Conservation (phyloP, 2,329 filamentous ascomycete genomes). For the Coleophoma eucalyptorum region DNA sequence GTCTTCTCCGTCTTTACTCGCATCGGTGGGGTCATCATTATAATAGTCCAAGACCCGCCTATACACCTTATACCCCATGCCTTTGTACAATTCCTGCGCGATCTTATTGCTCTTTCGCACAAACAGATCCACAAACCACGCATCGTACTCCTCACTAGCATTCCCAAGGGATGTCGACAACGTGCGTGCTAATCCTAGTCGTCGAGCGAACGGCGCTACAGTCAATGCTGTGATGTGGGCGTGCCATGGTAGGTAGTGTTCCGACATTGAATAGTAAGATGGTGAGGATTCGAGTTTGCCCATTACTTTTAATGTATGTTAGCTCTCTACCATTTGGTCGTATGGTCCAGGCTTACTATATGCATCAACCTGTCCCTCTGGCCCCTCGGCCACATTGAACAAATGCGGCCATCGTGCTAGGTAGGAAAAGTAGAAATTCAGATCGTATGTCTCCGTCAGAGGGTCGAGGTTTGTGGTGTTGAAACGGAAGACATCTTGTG, state of each 20-base stretch:
- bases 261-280: slow-evolving; percentile 67
- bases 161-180: slow-evolving; percentile 78
- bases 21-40: slow-evolving; percentile 71
- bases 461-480: slow-evolving; percentile 95
- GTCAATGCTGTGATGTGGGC: slow-evolving; percentile 96
- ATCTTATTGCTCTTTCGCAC: slow-evolving; percentile 84
- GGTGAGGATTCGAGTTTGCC: slow-evolving; percentile 92
- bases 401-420: slow-evolving; percentile 93
- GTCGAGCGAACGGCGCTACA: slow-evolving; percentile 79
- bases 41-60: slow-evolving; percentile 90
- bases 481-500: slow-evolving; percentile 81
- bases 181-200: slow-evolving; percentile 81
- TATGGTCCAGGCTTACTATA: slow-evolving; percentile 64
- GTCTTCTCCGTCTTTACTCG: slow-evolving; percentile 79
- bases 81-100: slow-evolving; percentile 85
- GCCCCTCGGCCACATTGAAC: slow-evolving; percentile 87
- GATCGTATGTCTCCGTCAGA: slow-evolving; percentile 95
- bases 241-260: slow-evolving; percentile 98
- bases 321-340: not conserved
- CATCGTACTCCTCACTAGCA: slow-evolving; percentile 76
- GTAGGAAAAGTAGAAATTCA: slow-evolving; percentile 94
- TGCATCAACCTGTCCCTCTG: slow-evolving; percentile 82
- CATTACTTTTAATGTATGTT: slow-evolving; percentile 62
- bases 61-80: slow-evolving; percentile 89
- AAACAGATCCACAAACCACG: slow-evolving; percentile 96